Conservation (phyloP, 495 filamentous ascomycete species). For the Aspergillus taichungensis region DNA sequence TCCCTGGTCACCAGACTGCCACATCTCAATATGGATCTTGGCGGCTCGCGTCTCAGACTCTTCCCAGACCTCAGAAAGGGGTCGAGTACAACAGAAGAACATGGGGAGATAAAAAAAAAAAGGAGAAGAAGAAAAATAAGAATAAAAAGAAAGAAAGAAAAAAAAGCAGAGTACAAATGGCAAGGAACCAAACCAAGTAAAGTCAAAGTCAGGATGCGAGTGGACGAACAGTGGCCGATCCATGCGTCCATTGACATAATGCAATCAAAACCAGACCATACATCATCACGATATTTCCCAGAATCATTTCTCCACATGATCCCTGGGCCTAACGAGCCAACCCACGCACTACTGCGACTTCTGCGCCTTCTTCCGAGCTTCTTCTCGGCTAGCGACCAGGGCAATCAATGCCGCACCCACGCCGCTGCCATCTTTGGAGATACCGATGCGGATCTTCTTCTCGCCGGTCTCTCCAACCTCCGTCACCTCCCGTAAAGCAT, state of each 20-base stretch:
- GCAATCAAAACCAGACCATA: too few relatives aligned
- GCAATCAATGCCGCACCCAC: conserved; percentile 91
- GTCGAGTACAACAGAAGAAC: not conserved
- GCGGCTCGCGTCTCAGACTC: too few relatives aligned
- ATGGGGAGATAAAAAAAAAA: not conserved
- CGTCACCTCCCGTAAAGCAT: conserved; percentile 60
- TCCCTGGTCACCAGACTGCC: too few relatives aligned
- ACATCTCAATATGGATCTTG: too few relatives aligned
- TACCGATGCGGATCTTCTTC: conserved; percentile 75
- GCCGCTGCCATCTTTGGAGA: conserved; percentile 88
- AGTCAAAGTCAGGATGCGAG: not conserved
- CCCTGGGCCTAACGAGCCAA: not conserved
- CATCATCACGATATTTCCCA: not conserved
- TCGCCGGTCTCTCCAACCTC: conserved; percentile 66
- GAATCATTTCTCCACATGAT: not conserved
- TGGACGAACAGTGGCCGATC: not conserved
- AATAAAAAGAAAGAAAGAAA: not conserved
- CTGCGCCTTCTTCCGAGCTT: conserved; percentile 11
- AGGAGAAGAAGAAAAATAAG: not conserved
- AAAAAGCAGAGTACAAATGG: conserved; percentile 1
- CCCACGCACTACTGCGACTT: not conserved
- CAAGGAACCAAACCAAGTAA: not conserved
- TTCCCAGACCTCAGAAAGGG: too few relatives aligned
- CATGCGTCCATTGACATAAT: too few relatives aligned
- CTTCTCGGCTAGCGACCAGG: conserved; percentile 49